A percentile compares a stretch with the other conserved stretches of the same genome.
phyloP scores from a whole-genome alignment of 345 rosid species.

The Pseudoturritis turrita region DNA sequence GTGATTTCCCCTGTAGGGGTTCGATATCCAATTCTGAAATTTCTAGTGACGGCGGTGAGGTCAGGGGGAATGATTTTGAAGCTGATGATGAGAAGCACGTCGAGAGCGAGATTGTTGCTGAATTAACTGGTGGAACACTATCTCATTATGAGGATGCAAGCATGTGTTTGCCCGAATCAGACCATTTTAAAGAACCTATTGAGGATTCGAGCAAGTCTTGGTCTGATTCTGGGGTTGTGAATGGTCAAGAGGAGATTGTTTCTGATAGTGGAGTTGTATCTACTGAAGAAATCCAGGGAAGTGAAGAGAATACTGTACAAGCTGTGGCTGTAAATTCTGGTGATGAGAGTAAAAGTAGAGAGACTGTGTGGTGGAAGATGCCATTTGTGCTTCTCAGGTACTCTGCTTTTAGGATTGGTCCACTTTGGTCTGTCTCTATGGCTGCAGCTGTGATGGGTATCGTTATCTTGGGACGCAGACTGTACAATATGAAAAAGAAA shows the following conservation, averaged over 20 bases:
- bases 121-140: slow-evolving; percentile 25
- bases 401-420: slow-evolving; percentile 63
- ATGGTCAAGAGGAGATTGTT: neutral
- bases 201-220: slow-evolving; percentile 12
- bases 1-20: too few relatives aligned
- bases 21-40: too few relatives aligned
- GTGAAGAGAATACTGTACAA: slow-evolving; percentile 2
- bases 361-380: slow-evolving; percentile 81
- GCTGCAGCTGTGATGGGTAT: slow-evolving; percentile 91
- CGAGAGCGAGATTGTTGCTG: slow-evolving; percentile 33
- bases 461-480: slow-evolving; percentile 67
- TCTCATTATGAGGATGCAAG: slow-evolving; percentile 21
- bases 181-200: neutral
- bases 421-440: slow-evolving; percentile 82
- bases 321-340: slow-evolving; percentile 6
- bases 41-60: slow-evolving; percentile 29
- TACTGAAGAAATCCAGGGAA: neutral
- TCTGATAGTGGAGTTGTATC: slow-evolving; percentile 18
- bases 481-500: slow-evolving; percentile 74
- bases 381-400: slow-evolving; percentile 77
- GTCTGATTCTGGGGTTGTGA: slow-evolving; percentile 10
- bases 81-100: neutral
- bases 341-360: slow-evolving; percentile 36
- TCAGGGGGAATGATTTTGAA: slow-evolving; percentile 28
- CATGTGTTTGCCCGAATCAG: neutral